Percentiles rank a stretch among this genome's conserved stretches.
phyloP scores from a whole-genome alignment of 108 stramenopile genomes.

The Craspedostauros australis region DNA sequence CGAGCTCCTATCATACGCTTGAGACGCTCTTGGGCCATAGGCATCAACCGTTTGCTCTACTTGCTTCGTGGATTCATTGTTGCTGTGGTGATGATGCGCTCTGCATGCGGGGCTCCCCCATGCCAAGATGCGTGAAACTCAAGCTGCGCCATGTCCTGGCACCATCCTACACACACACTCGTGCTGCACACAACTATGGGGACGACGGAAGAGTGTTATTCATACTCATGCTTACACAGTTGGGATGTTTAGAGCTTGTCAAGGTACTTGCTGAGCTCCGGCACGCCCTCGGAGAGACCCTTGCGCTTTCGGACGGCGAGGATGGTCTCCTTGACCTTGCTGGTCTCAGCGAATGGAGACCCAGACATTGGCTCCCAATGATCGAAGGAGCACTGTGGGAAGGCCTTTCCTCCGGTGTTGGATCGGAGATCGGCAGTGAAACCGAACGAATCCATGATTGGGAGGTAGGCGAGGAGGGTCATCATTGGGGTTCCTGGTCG shows the following conservation, averaged over 20 bases:
- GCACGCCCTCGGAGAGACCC: slow-evolving; percentile 93
- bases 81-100: too few relatives aligned
- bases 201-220: too few relatives aligned
- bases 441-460: slow-evolving; percentile 99
- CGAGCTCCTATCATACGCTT: too few relatives aligned
- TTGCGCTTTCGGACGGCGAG: slow-evolving; percentile 93
- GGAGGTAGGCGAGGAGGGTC: slow-evolving; percentile 98
- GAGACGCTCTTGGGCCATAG: too few relatives aligned
- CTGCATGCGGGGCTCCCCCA: too few relatives aligned
- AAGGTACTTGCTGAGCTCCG: slow-evolving; percentile 92
- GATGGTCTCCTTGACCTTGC: slow-evolving; percentile 88
- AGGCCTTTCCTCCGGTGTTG: slow-evolving; percentile 99
- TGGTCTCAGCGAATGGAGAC: slow-evolving; percentile 79
- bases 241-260: slow-evolving; percentile 95
- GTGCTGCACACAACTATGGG: too few relatives aligned
- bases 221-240: too few relatives aligned
- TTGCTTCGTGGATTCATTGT: too few relatives aligned
- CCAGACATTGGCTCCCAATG: slow-evolving; percentile 98
- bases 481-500: slow-evolving; percentile 96
- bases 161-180: too few relatives aligned
- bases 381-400: slow-evolving; percentile 99
- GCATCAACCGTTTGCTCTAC: too few relatives aligned
- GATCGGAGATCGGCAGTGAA: slow-evolving; percentile 98
- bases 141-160: too few relatives aligned
- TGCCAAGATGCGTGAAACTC: too few relatives aligned